Conservation (phyloP, 345 rosid species). For the Syzygium grande region DNA sequence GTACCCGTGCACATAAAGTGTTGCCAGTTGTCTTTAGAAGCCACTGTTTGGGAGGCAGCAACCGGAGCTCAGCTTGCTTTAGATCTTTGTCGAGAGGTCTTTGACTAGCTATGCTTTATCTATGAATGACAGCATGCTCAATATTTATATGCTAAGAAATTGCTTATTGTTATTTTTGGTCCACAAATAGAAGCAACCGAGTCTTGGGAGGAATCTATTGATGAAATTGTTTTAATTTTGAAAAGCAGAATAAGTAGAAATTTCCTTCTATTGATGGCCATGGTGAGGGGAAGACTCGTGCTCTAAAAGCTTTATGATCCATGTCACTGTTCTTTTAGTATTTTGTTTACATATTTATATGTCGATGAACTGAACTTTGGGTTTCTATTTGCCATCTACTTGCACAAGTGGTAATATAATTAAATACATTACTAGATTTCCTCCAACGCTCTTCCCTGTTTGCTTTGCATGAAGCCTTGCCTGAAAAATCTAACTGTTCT, state of each 20-base stretch:
- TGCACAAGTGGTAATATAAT: not conserved
- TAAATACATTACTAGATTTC: not conserved
- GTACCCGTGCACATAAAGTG: no score
- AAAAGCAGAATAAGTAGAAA: no score
- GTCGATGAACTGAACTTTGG: not conserved
- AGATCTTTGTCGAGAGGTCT: constrained; percentile 82
- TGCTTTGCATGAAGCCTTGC: not conserved
- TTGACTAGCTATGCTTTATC: not conserved
- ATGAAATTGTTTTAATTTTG: no score
- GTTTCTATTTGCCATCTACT: not conserved
- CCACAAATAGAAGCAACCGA: no score
- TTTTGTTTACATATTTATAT: not conserved
- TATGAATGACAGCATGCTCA: not conserved
- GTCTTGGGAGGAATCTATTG: no score
- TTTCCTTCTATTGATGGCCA: constrained; percentile 45
- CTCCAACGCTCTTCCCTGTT: not conserved
- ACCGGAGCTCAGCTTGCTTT: constrained; percentile 70
- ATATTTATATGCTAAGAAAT: not conserved
- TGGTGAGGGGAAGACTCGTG: not conserved
- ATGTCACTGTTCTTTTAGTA: not conserved
- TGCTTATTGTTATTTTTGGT: not conserved
- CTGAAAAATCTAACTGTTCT: no score
- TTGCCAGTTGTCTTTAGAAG: no score
- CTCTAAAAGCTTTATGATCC: not conserved
- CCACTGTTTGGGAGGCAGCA: constrained; percentile 53